Base-by-base conservation (phyloP, 129 eudicot species). In the Arctium lappa region DNA sequence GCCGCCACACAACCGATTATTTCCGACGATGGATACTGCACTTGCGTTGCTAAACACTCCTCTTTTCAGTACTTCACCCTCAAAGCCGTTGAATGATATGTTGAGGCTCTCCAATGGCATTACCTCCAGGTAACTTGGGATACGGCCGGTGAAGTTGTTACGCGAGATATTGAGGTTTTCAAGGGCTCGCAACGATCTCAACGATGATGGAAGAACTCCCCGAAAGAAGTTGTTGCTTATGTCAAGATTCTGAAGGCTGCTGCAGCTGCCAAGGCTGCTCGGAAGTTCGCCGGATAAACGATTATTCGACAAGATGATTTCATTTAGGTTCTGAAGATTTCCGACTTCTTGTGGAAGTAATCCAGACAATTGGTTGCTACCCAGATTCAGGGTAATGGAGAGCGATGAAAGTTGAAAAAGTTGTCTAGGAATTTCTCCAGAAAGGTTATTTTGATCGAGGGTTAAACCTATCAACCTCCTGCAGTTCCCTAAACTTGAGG, bases 221-320 rank as follows among this genome's bases (percentile, higher is more conserved):
- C 50, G 72, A 69, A 89, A 80, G 30, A 69, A 29, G 84, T 89
- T 89, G 46, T 36, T 18, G 11, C 77, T 60, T 16, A 88, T 0
- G 31, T 72, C 74, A 48, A 86, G 74, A 69, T 1, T 38, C 38
- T 53, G 79, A 39, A 88, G 86, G 72, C 86, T 89, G 36, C 48
- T 60, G 72, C 89, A 89, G 68, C 80, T 81, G 16, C 86, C 79
- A 27, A 88, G 84, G 62, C 44, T 63, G 70, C 38, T 60, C 12
- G 93, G 93, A 80, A 89, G 87, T 37, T 84, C 87, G 16, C 87
- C 87, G 2, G 90, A 87, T 37, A 89, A 85, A 7, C 37, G 77
- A 53, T 89, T 87, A 8, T 50, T 82, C 0, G 84, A 53, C 34
- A 87, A 68, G 33, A 80, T 78, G 16, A 89, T 77, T 30, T 53